Evolutionary conservation across 495 filamentous ascomycete genomes (phyloP), one percentile per base, ranked within the genome.

Genomic region (Apodospora peruviana): DNA sequence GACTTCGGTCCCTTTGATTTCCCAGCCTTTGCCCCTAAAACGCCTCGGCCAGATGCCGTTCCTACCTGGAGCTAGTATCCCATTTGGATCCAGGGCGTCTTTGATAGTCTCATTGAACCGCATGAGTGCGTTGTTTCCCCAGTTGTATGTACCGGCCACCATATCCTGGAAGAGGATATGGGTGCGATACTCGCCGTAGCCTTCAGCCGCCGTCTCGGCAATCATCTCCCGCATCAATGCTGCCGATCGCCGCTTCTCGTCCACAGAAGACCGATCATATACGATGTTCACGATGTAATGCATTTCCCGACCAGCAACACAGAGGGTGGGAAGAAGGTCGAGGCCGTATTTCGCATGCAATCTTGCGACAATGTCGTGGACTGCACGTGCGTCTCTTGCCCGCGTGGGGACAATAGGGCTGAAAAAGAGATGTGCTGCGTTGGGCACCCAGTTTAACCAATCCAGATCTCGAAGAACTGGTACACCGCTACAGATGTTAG

Each of bases 221-320:
- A 80, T 70, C 48, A 80, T 61, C 17, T 68, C 66, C 9, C 70
- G 63, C 56, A 78, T 51, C 44, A 61, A 51, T 55, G 66, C 47
- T 47, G 74, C 40, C 58, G 61, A 46, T 20, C 45, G 58, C 59
- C 65, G 52, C 3, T 62, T 61, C 38, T 57, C 55, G 29, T 65
- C 65, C 2, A 59, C 45, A 41, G 73, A 56, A n/a, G 65, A 60
- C n/a, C 74, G 67, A 50, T 81, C 68, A 43, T 73, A 81, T 11
- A 80, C 66, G 46, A 79, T 72, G 50, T 72, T 71, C n/a, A 75
- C 69, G 37, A 82, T 81, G 45, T 79, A 70, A 51, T 80, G 75
- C 64, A 79, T 77, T 50, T 81, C 75, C 3, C 76, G 66, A 48
- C 72, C 64, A 9, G 72, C 77, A 14, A 79, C 66, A 34, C 58